These are phyloP conservation scores for Cladosporium sphaerospermum DNA, from an alignment of 2,329 filamentous ascomycete species.

Conservation along the genomic window DNA sequence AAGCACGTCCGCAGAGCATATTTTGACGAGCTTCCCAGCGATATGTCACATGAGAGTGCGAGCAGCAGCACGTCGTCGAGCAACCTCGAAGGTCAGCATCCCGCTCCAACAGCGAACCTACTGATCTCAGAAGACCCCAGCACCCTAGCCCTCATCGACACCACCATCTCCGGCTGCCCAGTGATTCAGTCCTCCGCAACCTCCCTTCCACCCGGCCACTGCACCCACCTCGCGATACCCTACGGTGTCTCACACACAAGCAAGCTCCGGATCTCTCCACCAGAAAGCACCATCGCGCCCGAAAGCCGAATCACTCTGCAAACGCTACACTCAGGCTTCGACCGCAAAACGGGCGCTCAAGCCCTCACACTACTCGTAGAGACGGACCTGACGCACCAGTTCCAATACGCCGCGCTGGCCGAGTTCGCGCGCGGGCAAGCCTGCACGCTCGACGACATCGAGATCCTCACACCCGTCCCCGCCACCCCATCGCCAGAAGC, in stretches of 20 bases:
- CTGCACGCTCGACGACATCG: slow-evolving; percentile 16
- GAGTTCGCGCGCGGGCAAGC: slow-evolving; percentile 20
- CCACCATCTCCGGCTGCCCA: slow-evolving; percentile 20
- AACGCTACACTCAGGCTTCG: slow-evolving; percentile 23
- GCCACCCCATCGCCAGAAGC: background rate
- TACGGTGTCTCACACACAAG: slow-evolving; percentile 24
- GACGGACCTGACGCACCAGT: slow-evolving; percentile 23
- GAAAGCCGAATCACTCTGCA: slow-evolving; percentile 22
- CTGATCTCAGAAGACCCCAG: too few relatives aligned
- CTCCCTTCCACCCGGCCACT: slow-evolving; percentile 19
- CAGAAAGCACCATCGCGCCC: slow-evolving; percentile 9
- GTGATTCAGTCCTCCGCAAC: slow-evolving; percentile 20
- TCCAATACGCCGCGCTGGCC: slow-evolving; percentile 21
- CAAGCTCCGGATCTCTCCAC: slow-evolving; percentile 22
- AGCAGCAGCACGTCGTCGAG: too few relatives aligned
- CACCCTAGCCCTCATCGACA: slow-evolving; percentile 22
- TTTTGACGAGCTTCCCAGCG: slow-evolving; percentile 3
- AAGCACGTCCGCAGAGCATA: background rate
- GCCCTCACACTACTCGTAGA: slow-evolving; percentile 23
- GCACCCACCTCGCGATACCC: slow-evolving; percentile 24
- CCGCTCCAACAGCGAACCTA: too few relatives aligned
- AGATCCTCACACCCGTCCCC: slow-evolving; percentile 13
- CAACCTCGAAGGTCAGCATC: too few relatives aligned
- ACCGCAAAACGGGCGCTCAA: slow-evolving; percentile 21
- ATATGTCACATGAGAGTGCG: background rate